A percentile compares a stretch with the other conserved stretches of the same genome.
phyloP scores from a whole-genome alignment of 2,329 filamentous ascomycete genomes.

The Hirsutella rhossiliensis region DNA sequence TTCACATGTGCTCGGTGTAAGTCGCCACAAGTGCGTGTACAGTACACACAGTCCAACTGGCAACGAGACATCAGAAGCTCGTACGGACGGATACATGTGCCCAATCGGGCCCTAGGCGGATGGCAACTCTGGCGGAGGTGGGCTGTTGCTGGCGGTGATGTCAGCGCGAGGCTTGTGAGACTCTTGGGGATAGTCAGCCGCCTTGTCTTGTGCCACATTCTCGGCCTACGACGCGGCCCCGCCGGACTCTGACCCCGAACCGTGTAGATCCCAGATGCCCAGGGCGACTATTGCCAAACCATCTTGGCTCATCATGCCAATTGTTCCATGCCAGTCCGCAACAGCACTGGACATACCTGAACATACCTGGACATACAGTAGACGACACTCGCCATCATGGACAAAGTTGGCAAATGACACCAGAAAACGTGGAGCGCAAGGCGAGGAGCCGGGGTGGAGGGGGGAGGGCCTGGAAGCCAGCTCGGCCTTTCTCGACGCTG shows the following conservation, averaged over 20 bases:
- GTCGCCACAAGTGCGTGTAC: no score
- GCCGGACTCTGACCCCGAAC: neutral
- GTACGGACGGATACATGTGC: no score
- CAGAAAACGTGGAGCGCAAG: neutral
- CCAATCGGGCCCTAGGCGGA: no score
- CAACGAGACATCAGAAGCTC: no score
- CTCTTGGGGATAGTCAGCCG: slow-evolving; percentile 1
- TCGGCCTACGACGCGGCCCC: neutral
- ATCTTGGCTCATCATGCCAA: no score
- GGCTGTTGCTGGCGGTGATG: no score
- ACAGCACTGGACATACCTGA: neutral
- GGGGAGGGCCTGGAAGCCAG: neutral
- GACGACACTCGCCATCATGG: neutral
- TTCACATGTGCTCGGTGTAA: no score
- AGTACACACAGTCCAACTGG: no score
- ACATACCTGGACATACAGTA: no score
- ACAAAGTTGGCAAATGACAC: neutral
- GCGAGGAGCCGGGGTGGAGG: neutral
- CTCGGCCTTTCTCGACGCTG: neutral
- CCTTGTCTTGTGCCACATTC: slow-evolving; percentile 3
- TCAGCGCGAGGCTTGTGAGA: no score
- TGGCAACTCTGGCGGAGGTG: no score
- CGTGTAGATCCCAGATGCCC: neutral
- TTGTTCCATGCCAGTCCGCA: neutral
- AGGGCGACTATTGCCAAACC: no score